These are phyloP conservation scores for Boletus reticuloceps DNA, from an alignment of 768 basidiomycete genomes.

Conservation along the genomic window DNA sequence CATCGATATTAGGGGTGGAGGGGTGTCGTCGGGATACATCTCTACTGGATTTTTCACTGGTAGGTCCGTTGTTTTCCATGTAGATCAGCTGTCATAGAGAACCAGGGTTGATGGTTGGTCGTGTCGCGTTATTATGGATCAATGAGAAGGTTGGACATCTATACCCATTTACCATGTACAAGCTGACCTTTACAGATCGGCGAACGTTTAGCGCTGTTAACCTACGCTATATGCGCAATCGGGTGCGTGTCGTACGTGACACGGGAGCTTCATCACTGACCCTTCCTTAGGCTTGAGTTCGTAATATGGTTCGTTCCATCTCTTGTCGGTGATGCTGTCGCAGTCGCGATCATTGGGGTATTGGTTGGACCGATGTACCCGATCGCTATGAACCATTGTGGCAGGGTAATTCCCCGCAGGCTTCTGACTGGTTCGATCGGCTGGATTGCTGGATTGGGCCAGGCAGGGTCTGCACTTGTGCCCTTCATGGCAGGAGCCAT, in stretches of 20 bases:
- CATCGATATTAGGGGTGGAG: conserved; percentile 40
- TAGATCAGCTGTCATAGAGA: not conserved
- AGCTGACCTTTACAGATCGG: conserved; percentile 25
- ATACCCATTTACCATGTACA: no score
- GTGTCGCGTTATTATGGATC: conserved; percentile 19
- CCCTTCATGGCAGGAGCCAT: conserved; percentile 48
- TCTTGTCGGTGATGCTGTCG: conserved; percentile 60
- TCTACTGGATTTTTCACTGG: conserved; percentile 14
- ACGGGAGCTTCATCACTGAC: not conserved
- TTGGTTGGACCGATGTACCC: conserved; percentile 78
- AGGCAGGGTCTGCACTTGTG: conserved; percentile 33
- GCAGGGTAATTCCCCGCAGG: conserved; percentile 34
- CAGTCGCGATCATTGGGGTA: conserved; percentile 62
- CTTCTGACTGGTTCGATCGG: conserved; percentile 40
- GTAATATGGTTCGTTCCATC: conserved; percentile 69
- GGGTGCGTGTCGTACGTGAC: conserved; percentile 11
- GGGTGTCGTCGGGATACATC: conserved; percentile 45
- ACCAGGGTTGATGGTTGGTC: conserved; percentile 30
- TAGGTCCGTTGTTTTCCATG: no score
- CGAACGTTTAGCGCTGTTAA: conserved; percentile 27
- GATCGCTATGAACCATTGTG: conserved; percentile 40
- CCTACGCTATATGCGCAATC: conserved; percentile 32
- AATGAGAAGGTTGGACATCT: conserved; percentile 22
- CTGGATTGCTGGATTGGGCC: conserved; percentile 53
- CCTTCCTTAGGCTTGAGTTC: conserved; percentile 50